Base-by-base conservation (phyloP, 225 moss, liverwort and hornwort genomes). In the Antitrichia curtipendula region DNA sequence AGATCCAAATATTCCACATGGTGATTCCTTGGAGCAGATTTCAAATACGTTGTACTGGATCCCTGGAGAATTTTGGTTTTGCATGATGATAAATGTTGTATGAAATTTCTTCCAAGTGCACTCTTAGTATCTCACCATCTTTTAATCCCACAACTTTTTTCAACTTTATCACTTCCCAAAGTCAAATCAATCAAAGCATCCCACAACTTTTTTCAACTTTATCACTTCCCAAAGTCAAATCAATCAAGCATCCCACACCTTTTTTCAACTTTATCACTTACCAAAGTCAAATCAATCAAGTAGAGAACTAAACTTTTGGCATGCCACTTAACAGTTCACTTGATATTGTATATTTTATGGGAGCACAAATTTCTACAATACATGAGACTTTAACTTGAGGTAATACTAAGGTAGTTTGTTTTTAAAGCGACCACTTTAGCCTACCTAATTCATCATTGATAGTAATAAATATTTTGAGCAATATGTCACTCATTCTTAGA, bases 301-400 rank as follows among this genome's bases (percentile, higher is more conserved):
- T 0, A n/a, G 1, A 24, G 16, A 4, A 4, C 3, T 14, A 3
- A 9, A 10, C 3, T 24, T 76, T 54, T n/a, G n/a, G n/a, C 12
- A 24, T 76, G 9, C 13, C 22, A 75, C 8, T 34, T 5, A 75
- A 34, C 1, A 14, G 13, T 38, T 13, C 22, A 52, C 7, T 53
- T 34, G 22, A 23, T 23, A 16, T 22, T 75, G 23, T 23, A 34
- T 15, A 76, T 36, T 34, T 76, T 23, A 24, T 0, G 1, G 3
- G 15, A 75, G 14, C 12, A 7, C 12, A 49, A 74, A 36, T 52
- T 5, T 14, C 5, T 5, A 22, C 1, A 5, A 5, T 0, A 32
- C 14, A 23, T 76, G 53, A 53, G 36, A 53, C 9, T 36, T 36
- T 75, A 36, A 23, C 2, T 34, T 1, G 5, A 52, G 9, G 36